Percentiles rank a stretch among this genome's conserved stretches.
Evolutionary conservation across 495 filamentous ascomycete genomes (phyloP).

Genomic region (Aspergillus baeticus): DNA sequence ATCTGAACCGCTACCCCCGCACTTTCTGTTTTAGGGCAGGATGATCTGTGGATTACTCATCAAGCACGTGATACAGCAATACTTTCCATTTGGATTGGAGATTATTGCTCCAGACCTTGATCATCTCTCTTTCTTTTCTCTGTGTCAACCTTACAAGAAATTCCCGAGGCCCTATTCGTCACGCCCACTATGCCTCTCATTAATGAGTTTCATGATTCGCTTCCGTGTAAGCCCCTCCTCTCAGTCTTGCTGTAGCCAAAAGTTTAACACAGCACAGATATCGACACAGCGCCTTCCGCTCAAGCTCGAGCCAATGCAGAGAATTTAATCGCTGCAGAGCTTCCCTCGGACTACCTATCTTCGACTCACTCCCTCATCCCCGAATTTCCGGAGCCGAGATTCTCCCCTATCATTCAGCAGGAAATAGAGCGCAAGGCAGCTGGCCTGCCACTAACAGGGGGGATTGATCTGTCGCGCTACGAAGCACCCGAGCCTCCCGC

Average conservation of each 20-base stretch:
- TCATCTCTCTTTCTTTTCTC: no score
- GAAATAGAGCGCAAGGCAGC: slow-evolving; percentile 61
- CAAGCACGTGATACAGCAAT: not conserved
- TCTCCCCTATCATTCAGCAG: slow-evolving; percentile 59
- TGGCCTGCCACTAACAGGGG: slow-evolving; percentile 51
- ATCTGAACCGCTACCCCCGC: not conserved
- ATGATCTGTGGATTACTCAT: not conserved
- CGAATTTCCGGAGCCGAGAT: slow-evolving; percentile 37
- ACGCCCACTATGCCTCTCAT: slow-evolving; percentile 66
- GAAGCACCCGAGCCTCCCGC: slow-evolving; percentile 57
- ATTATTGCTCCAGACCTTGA: not conserved
- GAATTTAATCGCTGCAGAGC: slow-evolving; percentile 65
- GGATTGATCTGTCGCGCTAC: slow-evolving; percentile 81
- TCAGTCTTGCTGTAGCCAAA: slow-evolving; percentile 3
- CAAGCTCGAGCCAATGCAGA: slow-evolving; percentile 55
- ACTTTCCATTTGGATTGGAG: no score
- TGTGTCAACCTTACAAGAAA: no score
- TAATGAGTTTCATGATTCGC: slow-evolving; percentile 73
- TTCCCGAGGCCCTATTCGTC: not conserved
- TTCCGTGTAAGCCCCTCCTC: slow-evolving; percentile 63
- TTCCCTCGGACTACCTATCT: slow-evolving; percentile 43
- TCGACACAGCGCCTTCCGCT: slow-evolving; percentile 66
- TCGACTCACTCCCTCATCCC: slow-evolving; percentile 42
- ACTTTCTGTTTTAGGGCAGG: not conserved
- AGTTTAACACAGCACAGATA: slow-evolving; percentile 50